These are phyloP conservation scores for Agaricales sp. DNA, from an alignment of 1,284 basidiomycete genomes.

Conservation along the genomic window DNA sequence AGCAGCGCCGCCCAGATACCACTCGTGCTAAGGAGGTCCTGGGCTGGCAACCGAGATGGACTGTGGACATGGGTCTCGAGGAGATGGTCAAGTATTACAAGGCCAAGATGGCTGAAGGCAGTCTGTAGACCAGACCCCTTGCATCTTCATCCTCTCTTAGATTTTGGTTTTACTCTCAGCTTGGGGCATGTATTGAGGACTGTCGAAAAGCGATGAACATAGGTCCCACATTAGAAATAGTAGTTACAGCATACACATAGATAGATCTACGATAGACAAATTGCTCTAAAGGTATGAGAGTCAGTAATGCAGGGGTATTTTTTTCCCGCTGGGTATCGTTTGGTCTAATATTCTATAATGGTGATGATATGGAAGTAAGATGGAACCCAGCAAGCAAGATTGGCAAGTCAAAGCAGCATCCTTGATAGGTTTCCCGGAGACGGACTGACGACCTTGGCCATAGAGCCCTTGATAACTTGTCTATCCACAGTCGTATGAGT, in stretches of 20 bases:
- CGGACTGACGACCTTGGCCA: constrained; percentile 35
- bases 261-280: too few species aligned
- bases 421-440: constrained; percentile 17
- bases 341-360: too few species aligned
- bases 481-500: constrained; percentile 33
- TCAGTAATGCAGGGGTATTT: too few species aligned
- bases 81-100: constrained; percentile 93
- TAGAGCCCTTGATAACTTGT: constrained; percentile 41
- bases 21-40: constrained; percentile 81
- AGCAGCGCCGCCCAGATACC: constrained; percentile 88
- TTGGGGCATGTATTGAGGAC: too few species aligned
- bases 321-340: too few species aligned
- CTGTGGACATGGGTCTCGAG: constrained; percentile 80
- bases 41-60: constrained; percentile 91
- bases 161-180: too few species aligned
- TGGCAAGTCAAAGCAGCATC: constrained; percentile 15
- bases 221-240: too few species aligned
- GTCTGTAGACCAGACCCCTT: constrained; percentile 32
- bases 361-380: too few species aligned
- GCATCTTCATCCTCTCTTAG: too few species aligned
- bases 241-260: too few species aligned
- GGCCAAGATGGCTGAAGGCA: constrained; percentile 76
- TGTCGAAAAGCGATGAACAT: too few species aligned
- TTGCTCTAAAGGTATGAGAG: too few species aligned
- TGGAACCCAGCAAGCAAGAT: neutral